Base-by-base conservation (phyloP, 768 basidiomycete genomes). In the Tylopilus plumbeoviolaceoides region DNA sequence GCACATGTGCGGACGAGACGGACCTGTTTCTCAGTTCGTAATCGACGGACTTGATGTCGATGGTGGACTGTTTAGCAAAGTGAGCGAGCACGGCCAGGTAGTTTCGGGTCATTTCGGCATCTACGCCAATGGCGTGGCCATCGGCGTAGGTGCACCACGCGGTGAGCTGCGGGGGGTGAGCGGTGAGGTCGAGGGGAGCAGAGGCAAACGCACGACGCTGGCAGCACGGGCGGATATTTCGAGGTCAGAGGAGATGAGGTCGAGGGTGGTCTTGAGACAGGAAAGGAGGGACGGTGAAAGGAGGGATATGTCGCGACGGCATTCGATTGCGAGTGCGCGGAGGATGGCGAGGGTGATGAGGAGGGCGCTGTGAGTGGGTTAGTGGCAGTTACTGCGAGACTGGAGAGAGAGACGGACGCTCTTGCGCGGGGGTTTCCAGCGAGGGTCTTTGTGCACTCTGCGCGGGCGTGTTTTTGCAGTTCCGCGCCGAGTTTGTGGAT, bases 91-190 rank as follows among this genome's bases (percentile, higher is more conserved):
- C 79, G 8, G 78, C 75, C 30, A 91, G 70, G 68, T 95, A 95
- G 51, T 84, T 78, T 25, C 75, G 73, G 0, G 90, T 89, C 45
- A 91, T 72, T 28, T 64, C 70, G 50, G 79, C 80, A 63, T 95
- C 93, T 12, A 85, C 81, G 25, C 89, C 90, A 56, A 95, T 83
- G 38, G 89, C 74, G 49, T 84, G 84, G 0, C 92, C 91, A 59
- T 95, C 87, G 20, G 94, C 92, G 59, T 85, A 97, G 15, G 93
- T 94, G 18, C 88, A 87, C 87, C 91, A 98, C 1, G 91, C 87
- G 4, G 87, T 89, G 62, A 95, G 92, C 88, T 94, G 60, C 30
- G 4, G n/a, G 17, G 3, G 42, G 33, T 55, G 7, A 61, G 44
- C 39, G 21, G 18, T 14, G 12, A 20, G 7, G 54, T 7, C 23